Evolutionary conservation across 139 green algal genomes (phyloP).

Genomic region (Tetradesmus lagerheimii): DNA sequence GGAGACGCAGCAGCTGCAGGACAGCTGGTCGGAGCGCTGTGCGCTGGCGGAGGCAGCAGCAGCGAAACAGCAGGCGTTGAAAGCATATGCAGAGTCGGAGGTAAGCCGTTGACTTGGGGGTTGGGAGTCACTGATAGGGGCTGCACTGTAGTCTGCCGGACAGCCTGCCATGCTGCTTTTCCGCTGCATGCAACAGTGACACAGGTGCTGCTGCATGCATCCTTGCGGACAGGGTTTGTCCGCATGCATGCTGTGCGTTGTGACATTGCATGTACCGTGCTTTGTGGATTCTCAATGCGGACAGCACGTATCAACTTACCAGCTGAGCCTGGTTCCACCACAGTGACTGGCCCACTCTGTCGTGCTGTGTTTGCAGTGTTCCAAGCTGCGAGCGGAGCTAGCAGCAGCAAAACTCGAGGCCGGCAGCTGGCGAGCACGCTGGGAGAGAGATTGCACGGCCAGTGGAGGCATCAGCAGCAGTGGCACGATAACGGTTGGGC

Average conservation of each 20-base stretch:
- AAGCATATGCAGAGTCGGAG: conserved; percentile 8
- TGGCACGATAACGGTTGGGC: no score
- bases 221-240: no score
- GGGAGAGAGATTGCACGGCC: background rate
- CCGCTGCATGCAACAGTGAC: background rate
- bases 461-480: background rate
- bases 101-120: background rate
- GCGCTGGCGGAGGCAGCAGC: background rate
- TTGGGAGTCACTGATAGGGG: no score
- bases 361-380: background rate
- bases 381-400: conserved; percentile 28
- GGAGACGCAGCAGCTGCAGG: background rate
- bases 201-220: background rate
- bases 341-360: background rate
- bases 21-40: background rate
- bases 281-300: no score
- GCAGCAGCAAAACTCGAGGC: conserved; percentile 12
- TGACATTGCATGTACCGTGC: no score
- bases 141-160: background rate
- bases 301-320: no score
- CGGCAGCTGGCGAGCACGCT: conserved; percentile 5
- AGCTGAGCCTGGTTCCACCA: no score
- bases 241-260: no score
- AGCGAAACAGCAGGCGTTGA: background rate
- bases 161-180: background rate